Evolutionary conservation across 2,329 filamentous ascomycete genomes (phyloP).

Genomic region (Graphilbum ipis-grandicollis): DNA sequence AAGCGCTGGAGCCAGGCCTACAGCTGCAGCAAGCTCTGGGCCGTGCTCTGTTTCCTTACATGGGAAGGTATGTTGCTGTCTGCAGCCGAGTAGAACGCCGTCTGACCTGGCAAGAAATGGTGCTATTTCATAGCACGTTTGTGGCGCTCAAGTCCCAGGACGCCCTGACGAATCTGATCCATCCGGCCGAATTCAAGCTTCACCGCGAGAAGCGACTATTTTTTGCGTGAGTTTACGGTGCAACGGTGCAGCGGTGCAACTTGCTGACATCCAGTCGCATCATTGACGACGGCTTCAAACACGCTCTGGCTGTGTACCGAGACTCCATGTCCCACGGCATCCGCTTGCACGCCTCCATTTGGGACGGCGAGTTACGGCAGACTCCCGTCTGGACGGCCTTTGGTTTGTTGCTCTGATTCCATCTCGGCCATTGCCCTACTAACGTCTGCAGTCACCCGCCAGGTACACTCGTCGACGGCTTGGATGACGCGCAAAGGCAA

Average conservation of each 20-base stretch:
- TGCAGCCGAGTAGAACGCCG: too few relatives aligned
- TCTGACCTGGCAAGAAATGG: too few relatives aligned
- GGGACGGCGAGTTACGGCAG: slow-evolving; percentile 32
- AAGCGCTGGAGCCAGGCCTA: slow-evolving; percentile 31
- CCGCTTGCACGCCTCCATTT: slow-evolving; percentile 38
- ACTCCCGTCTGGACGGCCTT: slow-evolving; percentile 51
- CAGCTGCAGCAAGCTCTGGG: slow-evolving; percentile 31
- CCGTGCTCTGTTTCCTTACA: slow-evolving; percentile 35
- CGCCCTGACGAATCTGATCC: slow-evolving; percentile 23
- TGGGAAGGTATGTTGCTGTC: slow-evolving; percentile 46
- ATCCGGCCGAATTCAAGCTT: slow-evolving; percentile 26
- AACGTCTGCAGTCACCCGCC: slow-evolving; percentile 28
- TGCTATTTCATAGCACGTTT: slow-evolving; percentile 41
- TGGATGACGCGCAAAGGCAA: slow-evolving; percentile 33
- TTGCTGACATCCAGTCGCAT: slow-evolving; percentile 29
- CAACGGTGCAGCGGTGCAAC: too few relatives aligned
- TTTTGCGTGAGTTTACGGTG: slow-evolving; percentile 36
- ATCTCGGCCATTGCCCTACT: too few relatives aligned
- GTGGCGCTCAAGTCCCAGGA: slow-evolving; percentile 36
- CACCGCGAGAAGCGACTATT: slow-evolving; percentile 33
- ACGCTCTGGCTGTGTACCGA: slow-evolving; percentile 35
- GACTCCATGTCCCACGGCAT: slow-evolving; percentile 29
- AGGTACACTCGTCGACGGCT: slow-evolving; percentile 24
- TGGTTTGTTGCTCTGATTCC: slow-evolving; percentile 19
- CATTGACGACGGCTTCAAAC: slow-evolving; percentile 33